Percentiles rank a stretch among this genome's conserved stretches.
Evolutionary conservation across 805 yeast species (phyloP).

Genomic region (Wickerhamiella occidentalis): DNA sequence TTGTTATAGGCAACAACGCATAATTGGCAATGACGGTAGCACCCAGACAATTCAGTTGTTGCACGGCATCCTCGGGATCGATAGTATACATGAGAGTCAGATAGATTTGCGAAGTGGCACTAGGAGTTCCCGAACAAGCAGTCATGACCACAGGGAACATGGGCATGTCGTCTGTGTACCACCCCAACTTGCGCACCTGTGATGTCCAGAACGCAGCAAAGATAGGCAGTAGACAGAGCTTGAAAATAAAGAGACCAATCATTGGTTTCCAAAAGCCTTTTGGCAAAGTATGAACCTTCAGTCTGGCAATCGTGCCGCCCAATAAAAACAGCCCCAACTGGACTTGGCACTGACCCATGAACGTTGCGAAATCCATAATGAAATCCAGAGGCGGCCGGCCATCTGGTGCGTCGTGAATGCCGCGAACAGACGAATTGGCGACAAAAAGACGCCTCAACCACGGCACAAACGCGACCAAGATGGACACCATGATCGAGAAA

Average conservation of each 20-base stretch:
- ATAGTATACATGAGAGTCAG: conserved; percentile 71
- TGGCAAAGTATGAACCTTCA: conserved; percentile 48
- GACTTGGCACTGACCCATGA: conserved; percentile 77
- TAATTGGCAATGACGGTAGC: conserved; percentile 65
- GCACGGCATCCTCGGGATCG: conserved; percentile 38
- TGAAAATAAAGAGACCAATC: conserved; percentile 39
- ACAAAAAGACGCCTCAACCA: conserved; percentile 62
- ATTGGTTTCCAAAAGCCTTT: conserved; percentile 56
- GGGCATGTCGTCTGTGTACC: conserved; percentile 45
- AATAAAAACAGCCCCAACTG: conserved; percentile 72
- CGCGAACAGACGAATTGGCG: conserved; percentile 34
- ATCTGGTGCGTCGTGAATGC: conserved; percentile 73
- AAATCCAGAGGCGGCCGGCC: conserved; percentile 71
- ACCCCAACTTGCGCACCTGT: conserved; percentile 46
- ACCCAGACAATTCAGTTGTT: conserved; percentile 74
- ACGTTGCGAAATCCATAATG: conserved; percentile 65
- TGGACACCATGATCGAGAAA: conserved; percentile 49
- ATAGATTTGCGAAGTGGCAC: conserved; percentile 79
- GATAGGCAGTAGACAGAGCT: conserved; percentile 64
- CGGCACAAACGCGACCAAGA: conserved; percentile 71
- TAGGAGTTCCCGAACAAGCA: conserved; percentile 68
- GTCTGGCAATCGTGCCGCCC: conserved; percentile 80
- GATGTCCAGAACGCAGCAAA: conserved; percentile 60
- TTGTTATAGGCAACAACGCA: conserved; percentile 47
- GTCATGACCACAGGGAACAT: conserved; percentile 63